These are phyloP conservation scores for Aspergillus brunneoviolaceus DNA, from an alignment of 2,329 filamentous ascomycete genomes.

Conservation along the genomic window DNA sequence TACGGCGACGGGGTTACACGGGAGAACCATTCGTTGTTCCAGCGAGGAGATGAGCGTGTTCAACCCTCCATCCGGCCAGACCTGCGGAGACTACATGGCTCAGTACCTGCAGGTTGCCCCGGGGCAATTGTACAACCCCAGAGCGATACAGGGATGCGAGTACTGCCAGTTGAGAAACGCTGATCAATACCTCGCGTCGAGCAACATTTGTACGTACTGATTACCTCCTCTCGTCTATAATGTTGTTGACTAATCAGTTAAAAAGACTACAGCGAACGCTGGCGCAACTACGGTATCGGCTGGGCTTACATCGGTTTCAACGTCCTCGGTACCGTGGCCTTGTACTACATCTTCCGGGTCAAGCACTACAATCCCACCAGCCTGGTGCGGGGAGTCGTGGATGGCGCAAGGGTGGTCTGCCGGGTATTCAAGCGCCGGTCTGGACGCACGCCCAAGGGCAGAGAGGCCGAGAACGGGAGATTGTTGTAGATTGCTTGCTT, in stretches of 20 bases:
- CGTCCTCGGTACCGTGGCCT: slow-evolving; percentile 52
- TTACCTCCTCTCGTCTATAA: not conserved
- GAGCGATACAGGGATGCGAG: slow-evolving; percentile 53
- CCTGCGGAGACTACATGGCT: slow-evolving; percentile 60
- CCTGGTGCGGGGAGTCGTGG: slow-evolving; percentile 24
- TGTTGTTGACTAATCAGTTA: not conserved
- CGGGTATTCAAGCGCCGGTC: slow-evolving; percentile 34
- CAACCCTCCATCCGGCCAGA: slow-evolving; percentile 57
- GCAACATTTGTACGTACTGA: slow-evolving; percentile 43
- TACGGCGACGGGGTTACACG: slow-evolving; percentile 67
- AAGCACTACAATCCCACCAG: slow-evolving; percentile 44
- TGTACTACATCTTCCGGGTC: slow-evolving; percentile 54
- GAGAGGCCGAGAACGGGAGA: slow-evolving; percentile 32
- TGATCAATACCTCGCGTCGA: slow-evolving; percentile 43
- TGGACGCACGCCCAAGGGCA: slow-evolving; percentile 29
- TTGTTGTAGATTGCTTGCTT: slow-evolving; percentile 13
- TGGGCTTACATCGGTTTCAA: slow-evolving; percentile 63
- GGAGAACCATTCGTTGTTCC: slow-evolving; percentile 65
- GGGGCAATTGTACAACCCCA: slow-evolving; percentile 55
- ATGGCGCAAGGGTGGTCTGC: slow-evolving; percentile 25
- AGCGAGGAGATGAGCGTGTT: slow-evolving; percentile 69
- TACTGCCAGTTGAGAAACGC: slow-evolving; percentile 45
- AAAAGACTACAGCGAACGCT: slow-evolving; percentile 56
- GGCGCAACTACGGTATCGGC: slow-evolving; percentile 67
- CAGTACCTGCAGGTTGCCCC: slow-evolving; percentile 51